Evolutionary conservation across 768 basidiomycete genomes (phyloP), one percentile per base, ranked within the genome.

Genomic region (Phaeotremella skinneri): DNA sequence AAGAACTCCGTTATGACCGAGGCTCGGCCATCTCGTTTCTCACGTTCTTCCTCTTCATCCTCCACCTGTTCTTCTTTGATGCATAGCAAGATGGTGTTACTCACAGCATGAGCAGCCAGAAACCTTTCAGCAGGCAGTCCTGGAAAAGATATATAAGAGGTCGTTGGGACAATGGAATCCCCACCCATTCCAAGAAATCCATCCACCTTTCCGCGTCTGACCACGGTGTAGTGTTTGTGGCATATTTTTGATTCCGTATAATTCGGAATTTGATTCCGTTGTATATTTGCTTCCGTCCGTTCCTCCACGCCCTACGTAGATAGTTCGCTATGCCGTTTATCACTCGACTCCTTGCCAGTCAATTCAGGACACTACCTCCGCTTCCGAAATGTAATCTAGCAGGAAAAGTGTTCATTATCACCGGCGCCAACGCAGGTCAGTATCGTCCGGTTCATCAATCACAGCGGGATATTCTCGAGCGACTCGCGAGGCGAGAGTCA

Each of bases 371-470:
- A 4, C 49, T 67, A 4, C 64, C 60, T 2, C 39, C 41, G 6
- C 45, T 58, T 47, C 43, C 59, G 14, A n/a, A 42, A 21, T 29
- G 39, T n/a, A 62, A 63, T 31, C 48, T 67, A 2, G 57, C 45
- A 29, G 65, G 65, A 17, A 52, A 55, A 39, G 50, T 56, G n/a
- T 55, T 59, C 13, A 58, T 67, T 42, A 55, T 67, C 50, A 67
- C 65, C 29, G 65, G 65, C 3, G 63, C 65, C 20, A 67, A 67
- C 31, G 30, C 49, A 34, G 55, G 55, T 48, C 29, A 49, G 53
- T 30, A 54, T 47, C 53, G 17, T 25, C 37, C 14, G 48, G 11
- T 21, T 16, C 7, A 6, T 20, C 45, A 20, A 7, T 55, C 29
- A 26, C 21, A n/a, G 26, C 27, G 29, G 16, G 23, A 29, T 52